Base-by-base conservation (phyloP, 345 rosid genomes). In the Citrus sinensis region DNA sequence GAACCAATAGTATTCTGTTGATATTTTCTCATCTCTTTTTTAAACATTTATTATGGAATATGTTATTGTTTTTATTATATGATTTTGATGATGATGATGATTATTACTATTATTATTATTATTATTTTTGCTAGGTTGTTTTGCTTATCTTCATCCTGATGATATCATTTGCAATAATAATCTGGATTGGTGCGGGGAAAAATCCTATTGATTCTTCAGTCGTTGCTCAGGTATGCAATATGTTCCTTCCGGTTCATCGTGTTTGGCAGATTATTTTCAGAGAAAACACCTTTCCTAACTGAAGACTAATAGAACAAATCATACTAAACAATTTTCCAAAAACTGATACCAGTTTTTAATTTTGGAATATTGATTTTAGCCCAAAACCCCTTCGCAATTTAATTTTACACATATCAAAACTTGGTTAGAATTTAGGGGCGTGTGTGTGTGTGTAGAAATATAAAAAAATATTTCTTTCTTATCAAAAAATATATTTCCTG, bases 161-260 rank as follows among this genome's bases (percentile, higher is more conserved):
- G 89, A 80, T 86, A 67, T 76, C 86, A 61, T 88, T 87, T 65
- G 89, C 90, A 34, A 78, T 85, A 40, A 69, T 88, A 79, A 87
- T 90, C 37, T 88, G 93, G 92, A 86, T 88, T 80, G 92, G 86
- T 74, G 83, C 79, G n/a, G 83, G 90, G 75, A 83, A 86, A 78
- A 83, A 74, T 82, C 83, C 87, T 73, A 69, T 86, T 6, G 83
- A 90, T 83, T 67, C 93, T 77, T 81, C 87, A 67, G 7, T 79
- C 73, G 74, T 87, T 67, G 88, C 92, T 63, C 81, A 77, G 90
- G 93, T 90, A 78, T 67, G 74, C 60, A 73, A 46, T 69, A 67
- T 61, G 56, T 34, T 75, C 29, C 35, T 56, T 32, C 58, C 27
- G 7, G 67, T 46, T 67, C 39, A 51, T 51, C 17, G 5, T 22